These are phyloP conservation scores for Botrytis galanthina DNA, from an alignment of 2,329 filamentous ascomycete genomes.

Conservation along the genomic window DNA sequence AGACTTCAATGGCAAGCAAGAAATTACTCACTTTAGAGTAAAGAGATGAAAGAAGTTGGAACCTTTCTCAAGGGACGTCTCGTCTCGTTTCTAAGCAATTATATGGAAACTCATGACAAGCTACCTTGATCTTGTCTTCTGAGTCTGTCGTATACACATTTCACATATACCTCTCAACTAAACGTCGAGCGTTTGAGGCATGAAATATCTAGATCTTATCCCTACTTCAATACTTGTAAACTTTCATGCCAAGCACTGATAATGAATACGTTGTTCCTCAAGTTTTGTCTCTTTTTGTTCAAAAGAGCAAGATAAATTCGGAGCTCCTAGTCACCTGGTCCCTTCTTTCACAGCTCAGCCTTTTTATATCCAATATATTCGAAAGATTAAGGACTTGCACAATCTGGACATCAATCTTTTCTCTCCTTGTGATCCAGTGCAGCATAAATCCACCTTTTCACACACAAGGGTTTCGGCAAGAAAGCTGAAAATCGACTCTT, in stretches of 20 bases:
- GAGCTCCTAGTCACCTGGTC: neutral
- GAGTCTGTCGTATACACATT: neutral
- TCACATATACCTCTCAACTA: neutral
- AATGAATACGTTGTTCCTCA: neutral
- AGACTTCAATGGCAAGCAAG: neutral
- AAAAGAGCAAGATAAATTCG: neutral
- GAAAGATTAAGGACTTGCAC: neutral
- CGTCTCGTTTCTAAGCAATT: neutral
- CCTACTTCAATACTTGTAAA: neutral
- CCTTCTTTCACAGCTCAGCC: neutral
- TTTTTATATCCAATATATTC: neutral
- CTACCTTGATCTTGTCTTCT: neutral
- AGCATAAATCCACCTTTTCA: neutral
- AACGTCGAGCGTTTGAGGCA: neutral
- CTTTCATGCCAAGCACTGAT: neutral
- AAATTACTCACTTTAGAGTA: no score
- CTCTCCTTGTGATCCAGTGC: no score
- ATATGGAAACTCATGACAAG: neutral
- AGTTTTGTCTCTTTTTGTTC: neutral
- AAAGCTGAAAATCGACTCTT: neutral
- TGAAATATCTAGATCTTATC: neutral
- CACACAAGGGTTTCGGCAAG: neutral
- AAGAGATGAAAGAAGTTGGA: neutral
- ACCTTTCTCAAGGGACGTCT: neutral
- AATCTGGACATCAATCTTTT: neutral